Percentiles rank a stretch among this genome's conserved stretches.
Conservation (phyloP, 495 filamentous ascomycete genomes). For the Patellaria atrata region DNA sequence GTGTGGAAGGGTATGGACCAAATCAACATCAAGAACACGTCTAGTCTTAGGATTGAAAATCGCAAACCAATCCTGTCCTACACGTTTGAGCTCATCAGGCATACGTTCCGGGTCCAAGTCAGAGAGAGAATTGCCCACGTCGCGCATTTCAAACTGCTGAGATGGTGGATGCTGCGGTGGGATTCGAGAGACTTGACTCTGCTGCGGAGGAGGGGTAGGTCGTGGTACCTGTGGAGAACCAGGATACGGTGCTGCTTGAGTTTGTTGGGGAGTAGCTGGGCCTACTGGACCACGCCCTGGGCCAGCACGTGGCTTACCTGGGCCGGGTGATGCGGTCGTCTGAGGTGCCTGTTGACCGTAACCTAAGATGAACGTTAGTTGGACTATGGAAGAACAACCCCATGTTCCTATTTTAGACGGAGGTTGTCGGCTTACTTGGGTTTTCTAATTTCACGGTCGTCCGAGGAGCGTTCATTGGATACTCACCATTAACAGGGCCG, state of each 20-base stretch:
- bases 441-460: too few relatives aligned
- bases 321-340: conserved; percentile 75
- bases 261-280: conserved; percentile 83
- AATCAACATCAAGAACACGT: conserved; percentile 27
- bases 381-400: conserved; percentile 7
- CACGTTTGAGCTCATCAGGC: conserved; percentile 48
- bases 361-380: conserved; percentile 3
- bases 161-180: too few relatives aligned
- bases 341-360: conserved; percentile 48
- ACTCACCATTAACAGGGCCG: conserved; percentile 16
- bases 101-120: conserved; percentile 78
- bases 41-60: conserved; percentile 29
- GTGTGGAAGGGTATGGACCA: conserved; percentile 29
- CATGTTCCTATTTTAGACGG: too few relatives aligned
- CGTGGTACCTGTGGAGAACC: conserved; percentile 83
- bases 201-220: conserved; percentile 54
- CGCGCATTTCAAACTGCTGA: conserved; percentile 30
- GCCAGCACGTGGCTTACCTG: conserved; percentile 40
- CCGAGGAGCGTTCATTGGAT: conserved; percentile 7
- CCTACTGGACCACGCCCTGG: conserved; percentile 41
- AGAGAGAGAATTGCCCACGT: conserved; percentile 66
- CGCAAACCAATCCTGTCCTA: conserved; percentile 29
- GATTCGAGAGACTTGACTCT: too few relatives aligned
- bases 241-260: conserved; percentile 65
- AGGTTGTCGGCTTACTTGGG: too few relatives aligned